Base-by-base conservation (phyloP, 2,329 filamentous ascomycete genomes). In the Clonostachys sp. region DNA sequence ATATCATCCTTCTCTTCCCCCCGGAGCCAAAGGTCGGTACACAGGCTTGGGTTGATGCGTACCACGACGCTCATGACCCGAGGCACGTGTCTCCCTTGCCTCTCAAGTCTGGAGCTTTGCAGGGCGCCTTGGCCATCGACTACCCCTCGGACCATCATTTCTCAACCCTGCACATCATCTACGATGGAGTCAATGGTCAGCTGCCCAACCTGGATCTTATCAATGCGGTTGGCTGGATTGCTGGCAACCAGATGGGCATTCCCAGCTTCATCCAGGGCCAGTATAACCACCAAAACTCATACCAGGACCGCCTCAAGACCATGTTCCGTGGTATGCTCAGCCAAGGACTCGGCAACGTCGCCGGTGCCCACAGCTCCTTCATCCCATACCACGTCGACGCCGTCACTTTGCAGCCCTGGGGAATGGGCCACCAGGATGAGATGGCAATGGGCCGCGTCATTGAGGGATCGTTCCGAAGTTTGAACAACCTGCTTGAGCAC, bases 341-440 rank as follows among this genome's bases (percentile, higher is more conserved):
- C 51, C 94, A 99, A 68, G 91, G 89, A 0, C 72, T 96, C 14
- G 36, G 36, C 14, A 38, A 43, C 2, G 94, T 94, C 1, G 86
- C 92, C 55, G 88, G 91, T 5, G 86, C 92, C 3, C 94, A 99
- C 64, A 96, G 90, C 64, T 87, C 87, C 56, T 99, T 99, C 65
- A 96, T 99, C 61, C 91, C 94, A 1, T 99, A 99, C 62, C 94
- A 97, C 58, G 88, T 99, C 51, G 94, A 99, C 63, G 94, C 94
- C 4, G 86, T 99, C 53, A 99, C 94, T 1, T 72, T 99, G 40
- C 90, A 94, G 60, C 89, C 94, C 1, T 87, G 90, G 50, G 92
- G 92, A 2, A 77, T 92, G 40, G 94, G 94, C 34, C 96, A 91
- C 90, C 90, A 97, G 61, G 94, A 99, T 63, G 94, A 97, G 68